Percentiles rank a stretch among this genome's conserved stretches.
phyloP scores from a whole-genome alignment of 2,329 filamentous ascomycete species.

The Beauveria brongniartii region DNA sequence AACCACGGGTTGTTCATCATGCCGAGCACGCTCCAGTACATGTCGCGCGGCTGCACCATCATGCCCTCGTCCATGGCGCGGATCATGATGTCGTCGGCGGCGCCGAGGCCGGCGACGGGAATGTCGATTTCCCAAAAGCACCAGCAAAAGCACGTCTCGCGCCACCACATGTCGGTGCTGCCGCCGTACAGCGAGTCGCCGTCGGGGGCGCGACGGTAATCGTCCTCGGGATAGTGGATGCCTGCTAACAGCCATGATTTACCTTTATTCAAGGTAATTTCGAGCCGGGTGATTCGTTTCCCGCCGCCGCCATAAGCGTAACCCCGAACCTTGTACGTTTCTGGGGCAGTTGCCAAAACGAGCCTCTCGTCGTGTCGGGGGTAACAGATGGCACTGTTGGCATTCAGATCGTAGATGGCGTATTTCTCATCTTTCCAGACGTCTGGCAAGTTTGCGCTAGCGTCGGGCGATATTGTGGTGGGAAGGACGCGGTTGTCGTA shows the following conservation, averaged over 20 bases:
- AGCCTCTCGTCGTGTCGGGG: slow-evolving; percentile 71
- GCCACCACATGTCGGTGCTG: slow-evolving; percentile 69
- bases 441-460: slow-evolving; percentile 61
- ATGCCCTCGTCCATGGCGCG: slow-evolving; percentile 86
- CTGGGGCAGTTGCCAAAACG: slow-evolving; percentile 33
- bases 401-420: slow-evolving; percentile 85
- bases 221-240: slow-evolving; percentile 77
- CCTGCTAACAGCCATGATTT: slow-evolving; percentile 70
- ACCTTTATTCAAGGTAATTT: slow-evolving; percentile 76
- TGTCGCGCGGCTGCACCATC: slow-evolving; percentile 79
- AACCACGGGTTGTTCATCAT: slow-evolving; percentile 99
- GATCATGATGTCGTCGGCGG: slow-evolving; percentile 66
- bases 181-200: slow-evolving; percentile 64
- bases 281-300: slow-evolving; percentile 71
- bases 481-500: slow-evolving; percentile 88
- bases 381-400: slow-evolving; percentile 74
- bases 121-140: slow-evolving; percentile 81
- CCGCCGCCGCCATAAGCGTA: slow-evolving; percentile 89
- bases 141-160: slow-evolving; percentile 82
- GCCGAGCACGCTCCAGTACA: slow-evolving; percentile 91
- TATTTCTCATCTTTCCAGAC: slow-evolving; percentile 88
- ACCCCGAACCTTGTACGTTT: slow-evolving; percentile 59
- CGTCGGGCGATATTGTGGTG: slow-evolving; percentile 76
- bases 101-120: slow-evolving; percentile 49
- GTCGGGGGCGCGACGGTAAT: slow-evolving; percentile 58